phyloP scores from a whole-genome alignment of 108 stramenopile species.

The Schizochytrium sp. region DNA sequence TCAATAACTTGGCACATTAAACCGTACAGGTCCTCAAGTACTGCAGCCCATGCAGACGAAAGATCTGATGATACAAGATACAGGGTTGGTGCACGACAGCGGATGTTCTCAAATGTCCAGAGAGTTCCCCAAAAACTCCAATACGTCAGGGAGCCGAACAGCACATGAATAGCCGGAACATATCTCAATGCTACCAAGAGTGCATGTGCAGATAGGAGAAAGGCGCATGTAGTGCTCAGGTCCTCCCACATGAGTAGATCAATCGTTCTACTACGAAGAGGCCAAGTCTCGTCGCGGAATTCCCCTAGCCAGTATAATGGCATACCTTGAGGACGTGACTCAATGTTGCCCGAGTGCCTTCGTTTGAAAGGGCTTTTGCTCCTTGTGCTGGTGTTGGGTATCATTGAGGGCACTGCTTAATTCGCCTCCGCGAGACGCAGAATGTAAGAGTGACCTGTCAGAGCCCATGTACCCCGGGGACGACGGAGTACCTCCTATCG shows the following conservation, averaged over 20 bases:
- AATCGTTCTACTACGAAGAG: background rate
- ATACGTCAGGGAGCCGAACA: background rate
- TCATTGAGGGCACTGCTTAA: too few relatives aligned
- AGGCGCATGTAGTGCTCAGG: background rate
- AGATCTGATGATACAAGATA: background rate
- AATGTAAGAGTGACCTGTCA: too few relatives aligned
- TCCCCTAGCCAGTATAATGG: background rate
- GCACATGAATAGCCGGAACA: background rate
- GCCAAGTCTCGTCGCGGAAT: background rate
- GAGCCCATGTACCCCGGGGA: too few relatives aligned
- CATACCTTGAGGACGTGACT: background rate
- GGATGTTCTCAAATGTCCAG: background rate
- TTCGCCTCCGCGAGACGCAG: too few relatives aligned
- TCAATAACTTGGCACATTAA: background rate
- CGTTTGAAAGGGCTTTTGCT: too few relatives aligned
- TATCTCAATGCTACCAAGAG: background rate
- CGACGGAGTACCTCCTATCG: too few relatives aligned
- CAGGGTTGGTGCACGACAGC: background rate
- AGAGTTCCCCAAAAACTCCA: background rate
- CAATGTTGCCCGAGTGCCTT: too few relatives aligned
- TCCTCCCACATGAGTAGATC: slow-evolving; percentile 41
- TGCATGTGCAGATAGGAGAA: background rate
- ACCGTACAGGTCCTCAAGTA: background rate
- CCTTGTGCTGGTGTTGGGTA: too few relatives aligned
- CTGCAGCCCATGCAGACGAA: background rate